A percentile compares a stretch with the other conserved stretches of the same genome.
phyloP scores from a whole-genome alignment of 768 basidiomycete species.

The Pulveroboletus sp. region DNA sequence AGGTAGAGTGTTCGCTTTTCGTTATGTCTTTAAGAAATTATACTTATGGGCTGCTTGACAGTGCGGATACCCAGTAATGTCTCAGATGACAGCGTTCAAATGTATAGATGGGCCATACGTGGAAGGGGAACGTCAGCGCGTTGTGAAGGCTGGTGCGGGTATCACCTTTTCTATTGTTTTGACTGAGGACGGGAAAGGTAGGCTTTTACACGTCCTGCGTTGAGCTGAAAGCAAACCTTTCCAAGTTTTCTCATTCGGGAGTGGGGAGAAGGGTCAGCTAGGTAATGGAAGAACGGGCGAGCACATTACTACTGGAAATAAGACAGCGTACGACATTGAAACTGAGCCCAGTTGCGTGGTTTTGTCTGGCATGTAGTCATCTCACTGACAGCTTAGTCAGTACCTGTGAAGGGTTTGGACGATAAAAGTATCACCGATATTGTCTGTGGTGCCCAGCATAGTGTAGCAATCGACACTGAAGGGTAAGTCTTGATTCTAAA shows the following conservation, averaged over 20 bases:
- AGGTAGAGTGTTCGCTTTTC: conserved; percentile 46
- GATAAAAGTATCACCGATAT: conserved; percentile 79
- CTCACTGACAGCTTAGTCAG: conserved; percentile 35
- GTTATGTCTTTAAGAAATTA: neutral
- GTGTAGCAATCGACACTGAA: conserved; percentile 70
- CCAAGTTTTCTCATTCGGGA: conserved; percentile 84
- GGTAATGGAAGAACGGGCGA: conserved; percentile 95
- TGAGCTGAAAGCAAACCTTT: neutral
- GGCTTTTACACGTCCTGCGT: conserved; percentile 10
- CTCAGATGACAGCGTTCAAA: conserved; percentile 67
- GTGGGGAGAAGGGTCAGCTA: conserved; percentile 88
- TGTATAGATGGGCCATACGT: conserved; percentile 54
- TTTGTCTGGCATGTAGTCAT: neutral
- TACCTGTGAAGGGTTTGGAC: conserved; percentile 70
- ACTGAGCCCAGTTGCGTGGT: conserved; percentile 54
- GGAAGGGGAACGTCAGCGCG: conserved; percentile 58
- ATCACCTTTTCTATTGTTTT: conserved; percentile 81
- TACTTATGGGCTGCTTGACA: conserved; percentile 26
- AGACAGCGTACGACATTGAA: conserved; percentile 78
- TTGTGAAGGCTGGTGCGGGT: conserved; percentile 75
- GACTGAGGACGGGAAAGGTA: conserved; percentile 78
- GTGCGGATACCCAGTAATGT: conserved; percentile 67
- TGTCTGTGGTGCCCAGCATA: conserved; percentile 84
- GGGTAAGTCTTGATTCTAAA: conserved; percentile 45
- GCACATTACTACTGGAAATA: conserved; percentile 80